Base-by-base conservation (phyloP, 768 basidiomycete species). In the Asterophora lycoperdoides region DNA sequence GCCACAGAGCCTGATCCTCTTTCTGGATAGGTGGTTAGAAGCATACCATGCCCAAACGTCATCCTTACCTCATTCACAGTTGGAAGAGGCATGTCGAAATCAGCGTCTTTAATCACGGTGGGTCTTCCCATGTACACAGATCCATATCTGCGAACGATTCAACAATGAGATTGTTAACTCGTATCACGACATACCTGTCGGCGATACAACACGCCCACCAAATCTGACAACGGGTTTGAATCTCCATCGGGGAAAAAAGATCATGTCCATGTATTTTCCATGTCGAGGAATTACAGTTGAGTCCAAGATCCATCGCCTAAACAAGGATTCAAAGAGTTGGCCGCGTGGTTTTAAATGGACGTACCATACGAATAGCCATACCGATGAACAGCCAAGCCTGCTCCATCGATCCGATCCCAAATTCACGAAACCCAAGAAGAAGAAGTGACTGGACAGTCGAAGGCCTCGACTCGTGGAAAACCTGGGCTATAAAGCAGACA, bases 341-440 rank as follows among this genome's bases (percentile, higher is more conserved):
- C 44, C 13, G 35, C 10, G 11, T 20, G n/a, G 17, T 46, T 5
- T 6, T 7, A 5, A 18, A 30, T 23, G 26, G 33, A 62, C 69
- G 18, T 55, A 83, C 83, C 84, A 89, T 87, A 28, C 87, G 76
- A 46, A 86, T 76, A 26, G 82, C 88, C 82, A 86, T 83, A 32
- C 87, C 87, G 54, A 84, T 80, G 58, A 85, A 88, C 40, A 89
- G 73, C 92, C 92, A 94, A 1, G 86, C 88, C 61, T 88, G 84
- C 52, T 89, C 85, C 85, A 90, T 89, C 11, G 68, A 74, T 59
- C 88, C 89, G 30, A 90, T 84, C 11, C 93, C 93, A 61, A 92
- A 86, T 68, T 93, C 90, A 5, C 90, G 78, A 61, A 89, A 81
- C 1, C 88, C 88, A 10, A 93, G 66, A 10, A 94, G 76, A 37